A percentile compares a stretch with the other conserved stretches of the same genome.
These are phyloP conservation scores for Triticum timopheevii DNA, from an alignment of 176 grass and related monocot genomes.

Conservation along the genomic window DNA sequence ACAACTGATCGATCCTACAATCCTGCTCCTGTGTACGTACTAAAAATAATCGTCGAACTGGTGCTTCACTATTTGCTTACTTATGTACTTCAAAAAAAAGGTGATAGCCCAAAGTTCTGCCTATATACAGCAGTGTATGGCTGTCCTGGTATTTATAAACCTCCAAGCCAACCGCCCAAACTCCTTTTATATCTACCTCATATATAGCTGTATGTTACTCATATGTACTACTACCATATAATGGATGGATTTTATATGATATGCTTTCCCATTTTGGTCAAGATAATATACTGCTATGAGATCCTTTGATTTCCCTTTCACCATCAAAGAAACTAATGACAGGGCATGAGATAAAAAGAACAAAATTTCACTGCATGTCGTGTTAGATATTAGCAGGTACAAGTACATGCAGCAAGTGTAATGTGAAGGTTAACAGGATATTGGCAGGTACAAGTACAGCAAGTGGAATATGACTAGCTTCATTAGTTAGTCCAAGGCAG, in stretches of 20 bases:
- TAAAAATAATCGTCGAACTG: conserved; percentile 39
- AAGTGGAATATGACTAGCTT: not conserved
- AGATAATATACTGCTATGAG: not conserved
- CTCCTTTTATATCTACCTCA: conserved; percentile 33
- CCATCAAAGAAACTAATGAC: conserved; percentile 18
- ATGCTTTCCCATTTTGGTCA: not conserved
- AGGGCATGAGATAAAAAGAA: conserved; percentile 23
- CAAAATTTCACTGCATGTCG: not conserved
- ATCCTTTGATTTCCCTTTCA: not conserved
- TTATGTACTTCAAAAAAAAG: conserved; percentile 37
- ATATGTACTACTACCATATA: conserved; percentile 28
- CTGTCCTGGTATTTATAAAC: conserved; percentile 18
- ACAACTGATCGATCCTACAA: conserved; percentile 34
- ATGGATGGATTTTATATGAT: conserved; percentile 6
- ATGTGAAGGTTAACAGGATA: not conserved
- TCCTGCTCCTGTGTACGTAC: conserved; percentile 16
- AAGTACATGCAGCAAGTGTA: too few relatives aligned
- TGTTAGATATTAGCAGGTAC: too few relatives aligned
- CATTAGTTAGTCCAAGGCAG: not conserved
- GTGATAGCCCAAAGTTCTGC: conserved; percentile 2
- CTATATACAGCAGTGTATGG: conserved; percentile 20
- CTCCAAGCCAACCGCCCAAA: conserved; percentile 26
- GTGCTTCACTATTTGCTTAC: conserved; percentile 24
- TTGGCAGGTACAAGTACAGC: not conserved
- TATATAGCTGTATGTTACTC: conserved; percentile 14